Evolutionary conservation across 306 rosid genomes (phyloP), one percentile per base, ranked within the genome.

Genomic region (Medicago arabica): DNA sequence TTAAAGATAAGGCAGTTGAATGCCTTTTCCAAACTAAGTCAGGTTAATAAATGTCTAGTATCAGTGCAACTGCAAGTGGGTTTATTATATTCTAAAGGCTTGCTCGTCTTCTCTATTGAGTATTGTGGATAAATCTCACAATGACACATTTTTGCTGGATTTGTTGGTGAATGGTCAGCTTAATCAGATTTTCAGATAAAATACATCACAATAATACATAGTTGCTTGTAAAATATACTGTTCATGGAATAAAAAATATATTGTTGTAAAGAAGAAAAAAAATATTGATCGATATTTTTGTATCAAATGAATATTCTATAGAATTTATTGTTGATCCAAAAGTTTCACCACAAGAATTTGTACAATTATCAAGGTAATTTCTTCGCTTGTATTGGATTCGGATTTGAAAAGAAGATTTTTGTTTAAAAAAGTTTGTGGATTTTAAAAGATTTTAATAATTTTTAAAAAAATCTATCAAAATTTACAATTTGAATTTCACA

Each of bases 121-220:
- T 3, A 55, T 9, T 55, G 31, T 15, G 67, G 19, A 31, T 5
- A 78, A 78, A 74, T 83, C 64, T 11, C 62, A 67, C 28, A 39
- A n/a, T 57, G n/a, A 58, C 64, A 58, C n/a, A 58, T 58, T 58
- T 5, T 58, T 58, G 64, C 16, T 58, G 64, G 60, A 19, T 55
- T 55, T 55, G 62, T 18, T 55, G 13, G 65, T 12, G 8, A 23
- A 25, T 59, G 65, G 65, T 25, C 39, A 0, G 39, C 39, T 23
- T 36, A 58, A 11, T 59, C 65, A 25, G 39, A 59, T 59, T 25
- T 23, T 59, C 16, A 5, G 65, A 59, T 59, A 25, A 59, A 25
- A 59, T 59, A 28, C 21, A 63, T 63, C 47, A 36, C 38, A 63
- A n/a, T 62, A 62, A 8, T 36, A 36, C 18, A 62, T 62, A 62